Evolutionary conservation across 345 rosid species (phyloP).

Genomic region (Brassica cretica): DNA sequence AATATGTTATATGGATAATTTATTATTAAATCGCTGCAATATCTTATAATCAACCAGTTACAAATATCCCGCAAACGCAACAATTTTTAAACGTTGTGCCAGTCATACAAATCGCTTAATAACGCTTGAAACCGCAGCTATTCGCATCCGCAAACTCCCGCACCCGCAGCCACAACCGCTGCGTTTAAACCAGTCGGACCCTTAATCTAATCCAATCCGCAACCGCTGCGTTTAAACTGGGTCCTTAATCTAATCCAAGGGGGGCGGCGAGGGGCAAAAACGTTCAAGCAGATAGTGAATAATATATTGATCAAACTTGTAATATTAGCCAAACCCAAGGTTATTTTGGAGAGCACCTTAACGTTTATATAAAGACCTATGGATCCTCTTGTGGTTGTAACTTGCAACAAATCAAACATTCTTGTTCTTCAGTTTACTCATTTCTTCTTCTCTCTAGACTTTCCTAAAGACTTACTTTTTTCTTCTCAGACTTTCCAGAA

Average conservation of each 20-base stretch:
- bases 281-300: neutral
- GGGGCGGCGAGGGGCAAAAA: conserved; percentile 19
- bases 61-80: no score
- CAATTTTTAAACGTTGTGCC: no score
- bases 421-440: conserved; percentile 9
- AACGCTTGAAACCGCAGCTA: no score
- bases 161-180: no score
- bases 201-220: no score
- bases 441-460: neutral
- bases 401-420: conserved; percentile 28
- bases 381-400: neutral
- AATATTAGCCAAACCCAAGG: conserved; percentile 28
- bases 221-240: no score
- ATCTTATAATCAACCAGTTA: no score
- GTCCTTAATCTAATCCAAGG: neutral
- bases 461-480: neutral
- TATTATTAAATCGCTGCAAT: no score
- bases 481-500: neutral
- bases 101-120: no score
- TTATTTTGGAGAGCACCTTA: neutral
- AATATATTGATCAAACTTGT: conserved; percentile 15
- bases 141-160: no score
- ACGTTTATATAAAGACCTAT: conserved; percentile 21
- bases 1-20: no score
- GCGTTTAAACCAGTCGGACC: no score